Evolutionary conservation across 768 basidiomycete genomes (phyloP).

Genomic region (Boletus fagicola): DNA sequence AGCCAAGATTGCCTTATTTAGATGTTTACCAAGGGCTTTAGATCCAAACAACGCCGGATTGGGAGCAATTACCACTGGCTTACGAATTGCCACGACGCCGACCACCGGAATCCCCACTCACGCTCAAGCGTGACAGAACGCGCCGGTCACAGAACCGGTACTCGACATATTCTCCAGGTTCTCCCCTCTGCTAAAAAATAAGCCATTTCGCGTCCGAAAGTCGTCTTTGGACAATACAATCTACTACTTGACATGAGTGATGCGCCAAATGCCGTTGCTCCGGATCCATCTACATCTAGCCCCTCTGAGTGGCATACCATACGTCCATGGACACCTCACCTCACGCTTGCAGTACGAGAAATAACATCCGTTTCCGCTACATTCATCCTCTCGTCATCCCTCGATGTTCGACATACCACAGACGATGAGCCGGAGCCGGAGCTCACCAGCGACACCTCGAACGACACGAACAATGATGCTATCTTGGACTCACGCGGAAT

Average conservation of each 20-base stretch:
- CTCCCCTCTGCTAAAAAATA: background rate
- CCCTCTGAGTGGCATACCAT: slow-evolving; percentile 62
- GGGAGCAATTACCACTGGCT: background rate
- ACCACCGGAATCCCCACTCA: background rate
- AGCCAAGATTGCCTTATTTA: slow-evolving; percentile 5
- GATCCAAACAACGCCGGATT: slow-evolving; percentile 28
- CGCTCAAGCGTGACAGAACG: slow-evolving; percentile 2
- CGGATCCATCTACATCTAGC: slow-evolving; percentile 19
- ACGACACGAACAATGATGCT: slow-evolving; percentile 35
- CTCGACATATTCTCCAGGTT: background rate
- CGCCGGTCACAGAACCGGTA: background rate
- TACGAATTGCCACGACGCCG: slow-evolving; percentile 2
- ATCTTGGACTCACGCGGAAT: slow-evolving; percentile 39
- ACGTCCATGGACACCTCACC: slow-evolving; percentile 70
- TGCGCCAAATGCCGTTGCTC: background rate
- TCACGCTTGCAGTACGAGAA: slow-evolving; percentile 72
- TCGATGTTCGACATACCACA: slow-evolving; percentile 31
- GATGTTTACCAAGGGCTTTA: slow-evolving; percentile 27
- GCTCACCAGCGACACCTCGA: slow-evolving; percentile 35
- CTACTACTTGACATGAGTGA: slow-evolving; percentile 21
- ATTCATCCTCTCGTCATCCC: slow-evolving; percentile 63
- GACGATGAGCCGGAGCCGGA: slow-evolving; percentile 26
- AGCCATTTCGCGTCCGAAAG: background rate
- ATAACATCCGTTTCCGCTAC: slow-evolving; percentile 81
- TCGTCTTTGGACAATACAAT: background rate